These are phyloP conservation scores for Puccinia hordei DNA, from an alignment of 1,284 basidiomycete genomes.

Conservation along the genomic window DNA sequence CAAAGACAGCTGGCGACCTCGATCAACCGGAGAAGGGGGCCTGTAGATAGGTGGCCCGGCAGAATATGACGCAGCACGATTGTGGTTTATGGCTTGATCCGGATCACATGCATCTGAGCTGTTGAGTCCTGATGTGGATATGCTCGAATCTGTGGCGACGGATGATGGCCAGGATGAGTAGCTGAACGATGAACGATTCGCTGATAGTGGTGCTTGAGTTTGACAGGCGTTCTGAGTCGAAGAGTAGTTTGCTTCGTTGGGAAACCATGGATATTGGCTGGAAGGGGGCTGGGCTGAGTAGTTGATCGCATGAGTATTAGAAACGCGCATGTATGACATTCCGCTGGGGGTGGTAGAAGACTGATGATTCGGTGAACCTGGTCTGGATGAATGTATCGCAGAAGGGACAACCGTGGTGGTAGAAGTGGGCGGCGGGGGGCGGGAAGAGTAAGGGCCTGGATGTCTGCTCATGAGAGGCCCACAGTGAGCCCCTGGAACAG, in stretches of 20 bases:
- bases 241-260: conserved; percentile 18
- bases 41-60: conserved; percentile 28
- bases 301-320: conserved; percentile 17
- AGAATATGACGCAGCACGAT: conserved; percentile 41
- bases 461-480: background rate
- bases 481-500: conserved; percentile 2
- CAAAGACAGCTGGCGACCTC: conserved; percentile 38
- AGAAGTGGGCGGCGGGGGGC: background rate
- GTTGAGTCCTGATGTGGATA: conserved; percentile 13
- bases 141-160: conserved; percentile 11
- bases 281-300: conserved; percentile 13
- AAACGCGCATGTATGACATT: conserved; percentile 33
- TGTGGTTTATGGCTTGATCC: background rate
- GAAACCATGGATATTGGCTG: conserved; percentile 37
- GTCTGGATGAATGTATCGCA: conserved; percentile 20
- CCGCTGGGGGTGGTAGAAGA: background rate
- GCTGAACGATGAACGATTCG: conserved; percentile 23
- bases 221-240: conserved; percentile 14
- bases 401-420: conserved; percentile 17
- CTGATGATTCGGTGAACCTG: conserved; percentile 6
- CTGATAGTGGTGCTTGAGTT: conserved; percentile 19
- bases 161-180: conserved; percentile 38
- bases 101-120: conserved; percentile 25
- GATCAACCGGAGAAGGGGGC: conserved; percentile 41
- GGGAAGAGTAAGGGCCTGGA: conserved; percentile 23